Evolutionary conservation across 495 filamentous ascomycete genomes (phyloP), one percentile per base, ranked within the genome.

Genomic region (Annulohypoxylon nitens): DNA sequence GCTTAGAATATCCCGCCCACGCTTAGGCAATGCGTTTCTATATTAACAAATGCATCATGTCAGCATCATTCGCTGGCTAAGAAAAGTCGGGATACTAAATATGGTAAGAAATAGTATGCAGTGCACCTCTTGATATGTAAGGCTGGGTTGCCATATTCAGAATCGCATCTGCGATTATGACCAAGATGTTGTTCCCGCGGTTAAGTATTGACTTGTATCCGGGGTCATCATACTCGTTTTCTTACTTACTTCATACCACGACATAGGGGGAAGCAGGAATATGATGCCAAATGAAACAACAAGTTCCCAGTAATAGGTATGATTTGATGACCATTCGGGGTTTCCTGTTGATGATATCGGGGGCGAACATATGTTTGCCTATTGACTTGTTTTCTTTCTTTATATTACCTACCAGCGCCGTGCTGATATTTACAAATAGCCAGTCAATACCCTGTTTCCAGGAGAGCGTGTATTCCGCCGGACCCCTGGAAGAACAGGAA

Each of bases 101-200:
- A 34, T 47, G 64, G 59, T 53, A 58, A 67, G 26, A 67, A 63
- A 39, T 50, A 26, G 20, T 10, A n/a, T 20, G 50, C 34, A 23
- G 25, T 43, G 50, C 61, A 43, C 34, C n/a, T n/a, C 26, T 59
- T 11, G 36, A 63, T 45, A 41, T 59, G 59, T 33, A 39, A 59
- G 55, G 41, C 59, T 64, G 55, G 57, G 47, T 62, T 71, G 26
- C 58, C 64, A 11, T 59, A 59, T 72, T 72, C 58, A 67, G 59
- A 72, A 72, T 72, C 70, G 70, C 70, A 72, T 34, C 41, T 72
- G 70, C 70, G 70, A 72, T 67, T 53, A 58, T 67, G 70, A 67
- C 70, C n/a, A 16, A 36, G 16, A 20, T 30, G 34, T 33, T 62
- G 20, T 50, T 11, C 10, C 30, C 18, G 11, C 4, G 48, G 8